Evolutionary conservation across 352 stramenopile genomes (phyloP), one percentile per base, ranked within the genome.

Genomic region (Phytophthora colocasiae): DNA sequence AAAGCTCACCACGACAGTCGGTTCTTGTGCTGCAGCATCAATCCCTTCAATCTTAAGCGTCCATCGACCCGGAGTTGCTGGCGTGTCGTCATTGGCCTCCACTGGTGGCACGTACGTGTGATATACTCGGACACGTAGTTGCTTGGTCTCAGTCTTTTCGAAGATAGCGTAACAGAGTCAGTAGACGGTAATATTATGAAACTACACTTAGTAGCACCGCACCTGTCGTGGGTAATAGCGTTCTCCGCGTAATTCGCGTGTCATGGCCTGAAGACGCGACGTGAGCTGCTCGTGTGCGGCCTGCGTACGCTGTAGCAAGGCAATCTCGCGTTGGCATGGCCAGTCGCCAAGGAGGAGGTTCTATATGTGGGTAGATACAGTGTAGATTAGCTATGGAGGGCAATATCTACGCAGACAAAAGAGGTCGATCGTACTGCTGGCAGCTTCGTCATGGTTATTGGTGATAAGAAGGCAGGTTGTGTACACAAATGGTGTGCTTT

Each of bases 11-110:
- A 84, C 83, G 11, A 73, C 46, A 15, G 53, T 78, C 1, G 78
- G 66, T 3, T 66, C 39, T 19, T 52, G 74, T 26, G 62, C 55
- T 6, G 71, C 47, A 10, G 71, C 50, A 19, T 93, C 82, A 2
- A 77, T 49, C 2, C 79, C 81, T 66, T 90, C 76, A 24, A 91
- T 83, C 27, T 81, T 83, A 40, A 93, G 73, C 49, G 85, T 91
- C 83, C 85, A 93, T 24, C 55, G 62, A 2, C 83, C 81, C 24
- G 80, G 73, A 10, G 60, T 51, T 9, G 75, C 55, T 19, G 66
- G 71, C 6, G 49, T 59, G 17, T 77, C 64, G 9, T 83, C 79
- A 0, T 60, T 40, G 22, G 65, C 81, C 14, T 69, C 58, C 8
- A 85, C 71, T 1, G 81, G 79, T 6, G 76, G 83, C 9, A 67